Percentiles rank a stretch among this genome's conserved stretches.
Conservation (phyloP, 306 rosid species). For the Acmispon strigosus region DNA sequence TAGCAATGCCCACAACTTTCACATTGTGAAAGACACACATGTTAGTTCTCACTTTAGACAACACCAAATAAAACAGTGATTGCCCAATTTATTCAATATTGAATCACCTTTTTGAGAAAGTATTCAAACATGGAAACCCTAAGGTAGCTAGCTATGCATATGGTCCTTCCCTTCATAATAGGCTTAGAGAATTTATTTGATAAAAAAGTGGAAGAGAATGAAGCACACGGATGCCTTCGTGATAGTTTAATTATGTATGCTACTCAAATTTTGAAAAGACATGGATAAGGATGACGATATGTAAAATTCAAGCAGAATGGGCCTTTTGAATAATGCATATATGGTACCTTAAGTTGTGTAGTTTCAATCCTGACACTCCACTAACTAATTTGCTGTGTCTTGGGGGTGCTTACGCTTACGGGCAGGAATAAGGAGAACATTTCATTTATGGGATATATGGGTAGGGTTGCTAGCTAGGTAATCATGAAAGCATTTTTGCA, state of each 20-base stretch:
- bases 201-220: not conserved
- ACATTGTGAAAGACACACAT: too few species aligned
- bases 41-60: too few species aligned
- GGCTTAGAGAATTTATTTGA: not conserved
- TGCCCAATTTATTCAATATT: not conserved
- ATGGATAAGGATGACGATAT: constrained; percentile 20
- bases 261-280: constrained; percentile 18
- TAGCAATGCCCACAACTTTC: too few species aligned
- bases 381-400: not conserved
- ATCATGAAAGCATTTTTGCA: too few species aligned
- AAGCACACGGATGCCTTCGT: not conserved
- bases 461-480: too few species aligned
- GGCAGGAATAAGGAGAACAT: not conserved
- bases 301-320: not conserved
- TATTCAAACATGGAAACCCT: not conserved
- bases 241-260: constrained; percentile 4
- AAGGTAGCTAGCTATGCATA: not conserved
- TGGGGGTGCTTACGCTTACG: not conserved
- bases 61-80: too few species aligned
- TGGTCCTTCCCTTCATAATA: constrained; percentile 18
- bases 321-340: constrained; percentile 11
- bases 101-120: constrained; percentile 12
- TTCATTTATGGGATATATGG: too few species aligned
- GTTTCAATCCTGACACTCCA: constrained; percentile 1
- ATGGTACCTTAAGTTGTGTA: not conserved